Percentiles rank a stretch among this genome's conserved stretches.
phyloP scores from a whole-genome alignment of 148 eudicot genomes.

The Rhododendron ferrugineum region DNA sequence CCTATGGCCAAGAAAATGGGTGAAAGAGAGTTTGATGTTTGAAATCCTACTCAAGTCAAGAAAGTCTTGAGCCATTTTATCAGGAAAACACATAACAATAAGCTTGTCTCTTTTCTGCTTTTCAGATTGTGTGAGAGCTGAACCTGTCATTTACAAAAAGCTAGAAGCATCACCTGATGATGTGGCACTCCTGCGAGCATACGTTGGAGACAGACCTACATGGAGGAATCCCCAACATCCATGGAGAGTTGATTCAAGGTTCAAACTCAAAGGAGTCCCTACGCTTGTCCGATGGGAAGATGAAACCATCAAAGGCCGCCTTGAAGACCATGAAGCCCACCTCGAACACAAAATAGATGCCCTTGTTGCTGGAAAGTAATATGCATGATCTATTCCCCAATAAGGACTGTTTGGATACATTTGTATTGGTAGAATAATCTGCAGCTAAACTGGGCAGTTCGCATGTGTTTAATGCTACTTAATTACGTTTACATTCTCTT shows the following conservation, averaged over 20 bases:
- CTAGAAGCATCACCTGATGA: slow-evolving; percentile 49
- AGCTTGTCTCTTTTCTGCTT: not conserved
- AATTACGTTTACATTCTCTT: not conserved
- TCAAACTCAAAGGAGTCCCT: slow-evolving; percentile 83
- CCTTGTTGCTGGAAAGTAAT: slow-evolving; percentile 37
- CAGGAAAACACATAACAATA: not conserved
- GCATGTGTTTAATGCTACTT: not conserved
- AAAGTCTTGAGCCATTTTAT: not conserved
- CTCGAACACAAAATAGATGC: slow-evolving; percentile 48
- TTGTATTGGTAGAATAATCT: not conserved
- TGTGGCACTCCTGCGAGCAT: slow-evolving; percentile 65
- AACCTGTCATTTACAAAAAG: slow-evolving; percentile 80
- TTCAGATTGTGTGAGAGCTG: slow-evolving; percentile 94
- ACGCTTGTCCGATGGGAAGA: slow-evolving; percentile 74
- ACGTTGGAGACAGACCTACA: slow-evolving; percentile 85
- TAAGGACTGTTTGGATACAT: not conserved
- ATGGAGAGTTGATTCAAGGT: slow-evolving; percentile 57
- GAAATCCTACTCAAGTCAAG: not conserved
- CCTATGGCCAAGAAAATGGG: not conserved
- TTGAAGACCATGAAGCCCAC: slow-evolving; percentile 92
- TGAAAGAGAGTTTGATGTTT: not conserved
- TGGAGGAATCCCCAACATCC: slow-evolving; percentile 91
- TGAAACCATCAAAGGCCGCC: slow-evolving; percentile 54
- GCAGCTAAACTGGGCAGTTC: not conserved
- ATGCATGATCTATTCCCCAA: no score